Conservation (phyloP, 148 eudicot genomes). For the Vaccinium vitisidaea region DNA sequence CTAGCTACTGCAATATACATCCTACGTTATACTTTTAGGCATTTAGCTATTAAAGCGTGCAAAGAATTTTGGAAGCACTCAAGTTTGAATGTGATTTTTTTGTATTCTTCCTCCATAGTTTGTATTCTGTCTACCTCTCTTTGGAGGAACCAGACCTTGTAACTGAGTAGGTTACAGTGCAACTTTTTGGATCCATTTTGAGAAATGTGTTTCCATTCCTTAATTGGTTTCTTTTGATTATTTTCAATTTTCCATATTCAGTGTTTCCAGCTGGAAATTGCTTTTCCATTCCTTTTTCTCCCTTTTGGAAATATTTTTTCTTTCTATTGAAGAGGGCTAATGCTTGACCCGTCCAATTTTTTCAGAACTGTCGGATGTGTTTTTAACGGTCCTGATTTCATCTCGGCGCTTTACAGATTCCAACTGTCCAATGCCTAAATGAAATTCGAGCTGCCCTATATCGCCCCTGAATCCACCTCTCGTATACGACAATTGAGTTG, state of each 20-base stretch:
- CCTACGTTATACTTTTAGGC: background rate
- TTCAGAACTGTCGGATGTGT: too few relatives aligned
- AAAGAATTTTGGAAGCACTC: background rate
- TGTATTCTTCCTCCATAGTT: background rate
- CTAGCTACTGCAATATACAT: background rate
- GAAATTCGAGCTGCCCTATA: too few relatives aligned
- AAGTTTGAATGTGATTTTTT: background rate
- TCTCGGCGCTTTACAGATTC: too few relatives aligned
- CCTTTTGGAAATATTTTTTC: background rate
- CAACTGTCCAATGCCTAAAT: too few relatives aligned
- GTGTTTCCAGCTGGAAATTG: background rate
- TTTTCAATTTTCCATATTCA: background rate
- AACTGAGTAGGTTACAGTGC: background rate
- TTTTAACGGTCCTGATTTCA: too few relatives aligned
- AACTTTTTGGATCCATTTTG: background rate
- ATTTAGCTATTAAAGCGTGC: background rate
- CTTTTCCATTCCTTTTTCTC: background rate
- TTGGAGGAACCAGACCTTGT: background rate
- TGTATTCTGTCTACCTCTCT: background rate
- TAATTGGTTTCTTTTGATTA: background rate
- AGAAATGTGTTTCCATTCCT: background rate
- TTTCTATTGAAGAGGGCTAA: background rate
- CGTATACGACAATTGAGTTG: background rate
- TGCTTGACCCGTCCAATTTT: background rate
- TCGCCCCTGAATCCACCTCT: background rate